phyloP scores from a whole-genome alignment of 176 grass and related monocot genomes.

The Oryza glaberrima region DNA sequence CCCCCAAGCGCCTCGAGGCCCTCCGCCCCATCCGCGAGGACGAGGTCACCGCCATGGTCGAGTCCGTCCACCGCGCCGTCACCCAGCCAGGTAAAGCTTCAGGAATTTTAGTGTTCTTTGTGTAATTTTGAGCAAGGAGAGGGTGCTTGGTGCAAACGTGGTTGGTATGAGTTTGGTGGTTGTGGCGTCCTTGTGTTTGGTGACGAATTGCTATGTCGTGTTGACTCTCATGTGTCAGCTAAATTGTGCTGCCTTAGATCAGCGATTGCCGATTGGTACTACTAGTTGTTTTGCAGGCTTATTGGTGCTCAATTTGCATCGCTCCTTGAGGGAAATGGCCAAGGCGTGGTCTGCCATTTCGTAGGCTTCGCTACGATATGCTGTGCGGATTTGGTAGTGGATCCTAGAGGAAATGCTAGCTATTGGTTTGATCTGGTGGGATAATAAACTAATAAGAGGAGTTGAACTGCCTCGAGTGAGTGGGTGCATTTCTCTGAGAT shows the following conservation, averaged over 20 bases:
- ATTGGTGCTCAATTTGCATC: background rate
- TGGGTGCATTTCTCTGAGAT: background rate
- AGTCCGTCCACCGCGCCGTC: conserved; percentile 63
- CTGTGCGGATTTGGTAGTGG: background rate
- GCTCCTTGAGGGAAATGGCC: background rate
- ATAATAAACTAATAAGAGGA: background rate
- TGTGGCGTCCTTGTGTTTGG: conserved; percentile 1
- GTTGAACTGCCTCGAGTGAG: background rate
- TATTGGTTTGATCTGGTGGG: background rate
- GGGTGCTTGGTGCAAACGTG: conserved; percentile 30
- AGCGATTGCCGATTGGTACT: background rate
- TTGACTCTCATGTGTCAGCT: conserved; percentile 27
- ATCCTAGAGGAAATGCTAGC: background rate
- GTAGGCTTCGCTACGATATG: background rate
- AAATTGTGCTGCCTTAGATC: background rate
- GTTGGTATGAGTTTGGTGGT: background rate
- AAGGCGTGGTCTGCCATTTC: background rate
- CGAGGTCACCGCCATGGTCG: conserved; percentile 90
- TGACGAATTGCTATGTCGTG: background rate
- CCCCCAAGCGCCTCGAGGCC: conserved; percentile 70
- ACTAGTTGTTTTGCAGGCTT: background rate
- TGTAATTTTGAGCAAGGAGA: background rate
- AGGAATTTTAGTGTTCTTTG: background rate
- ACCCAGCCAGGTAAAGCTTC: conserved; percentile 48
- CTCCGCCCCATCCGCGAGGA: conserved; percentile 79